Percentiles rank a stretch among this genome's conserved stretches.
phyloP scores from a whole-genome alignment of 208 protist genomes.

The Herpetomonas muscarum region DNA sequence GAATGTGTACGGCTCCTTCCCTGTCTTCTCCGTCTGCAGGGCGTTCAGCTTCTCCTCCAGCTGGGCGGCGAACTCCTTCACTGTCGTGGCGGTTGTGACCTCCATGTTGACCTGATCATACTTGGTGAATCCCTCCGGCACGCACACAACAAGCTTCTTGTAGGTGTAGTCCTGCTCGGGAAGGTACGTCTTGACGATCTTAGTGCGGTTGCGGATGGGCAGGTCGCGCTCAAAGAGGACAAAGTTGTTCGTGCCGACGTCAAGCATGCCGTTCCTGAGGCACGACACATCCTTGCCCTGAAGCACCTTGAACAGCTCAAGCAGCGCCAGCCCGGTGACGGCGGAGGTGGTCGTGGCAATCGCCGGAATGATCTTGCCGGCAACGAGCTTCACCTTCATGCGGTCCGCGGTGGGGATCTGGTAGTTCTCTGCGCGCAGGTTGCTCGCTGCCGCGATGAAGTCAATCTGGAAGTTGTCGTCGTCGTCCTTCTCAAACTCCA shows the following conservation, averaged over 20 bases:
- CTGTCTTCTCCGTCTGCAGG: slow-evolving; percentile 25
- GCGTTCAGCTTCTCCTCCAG: slow-evolving; percentile 55
- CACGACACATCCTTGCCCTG: slow-evolving; percentile 64
- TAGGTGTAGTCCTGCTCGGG: slow-evolving; percentile 88
- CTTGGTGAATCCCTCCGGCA: slow-evolving; percentile 86
- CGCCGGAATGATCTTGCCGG: slow-evolving; percentile 99
- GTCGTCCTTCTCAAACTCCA: slow-evolving; percentile 97
- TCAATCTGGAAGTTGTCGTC: slow-evolving; percentile 96
- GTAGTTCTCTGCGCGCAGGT: slow-evolving; percentile 93
- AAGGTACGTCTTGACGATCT: slow-evolving; percentile 68
- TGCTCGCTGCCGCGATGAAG: slow-evolving; percentile 92
- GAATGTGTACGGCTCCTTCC: slow-evolving; percentile 24
- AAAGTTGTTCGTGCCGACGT: slow-evolving; percentile 88
- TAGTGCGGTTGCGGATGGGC: slow-evolving; percentile 66
- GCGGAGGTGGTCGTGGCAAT: slow-evolving; percentile 99
- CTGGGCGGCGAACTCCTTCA: slow-evolving; percentile 52
- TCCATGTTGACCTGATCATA: slow-evolving; percentile 76
- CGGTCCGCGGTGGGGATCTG: slow-evolving; percentile 85
- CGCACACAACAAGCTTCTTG: slow-evolving; percentile 73
- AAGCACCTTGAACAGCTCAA: slow-evolving; percentile 98
- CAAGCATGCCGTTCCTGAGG: slow-evolving; percentile 86
- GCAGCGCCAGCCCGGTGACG: slow-evolving; percentile 96
- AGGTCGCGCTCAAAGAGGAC: slow-evolving; percentile 84
- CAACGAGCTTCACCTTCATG: slow-evolving; percentile 91
- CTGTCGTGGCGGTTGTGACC: slow-evolving; percentile 59